Conservation (phyloP, 2,329 filamentous ascomycete species). For the Diatrype stigma region DNA sequence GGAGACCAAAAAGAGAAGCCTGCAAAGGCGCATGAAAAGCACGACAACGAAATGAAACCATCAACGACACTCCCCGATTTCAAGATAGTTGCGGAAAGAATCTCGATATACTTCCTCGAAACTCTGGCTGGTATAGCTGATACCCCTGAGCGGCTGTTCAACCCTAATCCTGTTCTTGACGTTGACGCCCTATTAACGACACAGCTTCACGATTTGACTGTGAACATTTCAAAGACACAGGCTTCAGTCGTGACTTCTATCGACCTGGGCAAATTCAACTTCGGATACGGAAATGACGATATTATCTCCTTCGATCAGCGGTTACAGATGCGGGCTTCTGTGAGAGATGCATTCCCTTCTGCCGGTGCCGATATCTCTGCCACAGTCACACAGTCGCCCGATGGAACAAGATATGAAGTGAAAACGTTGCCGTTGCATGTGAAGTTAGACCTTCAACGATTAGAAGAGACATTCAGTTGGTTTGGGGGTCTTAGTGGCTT, state of each 20-base stretch:
- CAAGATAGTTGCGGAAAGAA: conserved; percentile 42
- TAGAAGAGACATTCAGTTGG: conserved; percentile 84
- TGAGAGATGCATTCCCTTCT: conserved; percentile 54
- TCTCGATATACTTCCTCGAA: conserved; percentile 54
- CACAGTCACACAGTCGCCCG: conserved; percentile 42
- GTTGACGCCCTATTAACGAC: conserved; percentile 51
- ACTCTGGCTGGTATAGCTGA: conserved; percentile 49
- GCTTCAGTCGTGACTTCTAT: conserved; percentile 34
- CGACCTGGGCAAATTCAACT: conserved; percentile 53
- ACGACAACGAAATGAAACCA: conserved; percentile 9
- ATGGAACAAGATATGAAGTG: conserved; percentile 54
- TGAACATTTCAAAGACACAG: conserved; percentile 25
- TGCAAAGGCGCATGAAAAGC: conserved; percentile 3
- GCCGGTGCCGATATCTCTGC: conserved; percentile 55
- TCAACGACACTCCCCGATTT: conserved; percentile 33
- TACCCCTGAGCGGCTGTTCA: conserved; percentile 41
- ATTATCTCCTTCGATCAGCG: conserved; percentile 60
- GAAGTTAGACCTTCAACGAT: conserved; percentile 69
- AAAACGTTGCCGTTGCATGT: conserved; percentile 74
- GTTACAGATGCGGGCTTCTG: conserved; percentile 54
- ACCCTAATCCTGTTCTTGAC: conserved; percentile 35
- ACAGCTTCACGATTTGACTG: conserved; percentile 41
- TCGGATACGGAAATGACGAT: conserved; percentile 59
- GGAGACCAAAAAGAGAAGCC: conserved; percentile 23
- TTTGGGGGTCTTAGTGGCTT: conserved; percentile 92